A percentile compares a stretch with the other conserved stretches of the same genome.
Evolutionary conservation across 2,329 filamentous ascomycete genomes (phyloP).

Genomic region (Trichoderma sp.): DNA sequence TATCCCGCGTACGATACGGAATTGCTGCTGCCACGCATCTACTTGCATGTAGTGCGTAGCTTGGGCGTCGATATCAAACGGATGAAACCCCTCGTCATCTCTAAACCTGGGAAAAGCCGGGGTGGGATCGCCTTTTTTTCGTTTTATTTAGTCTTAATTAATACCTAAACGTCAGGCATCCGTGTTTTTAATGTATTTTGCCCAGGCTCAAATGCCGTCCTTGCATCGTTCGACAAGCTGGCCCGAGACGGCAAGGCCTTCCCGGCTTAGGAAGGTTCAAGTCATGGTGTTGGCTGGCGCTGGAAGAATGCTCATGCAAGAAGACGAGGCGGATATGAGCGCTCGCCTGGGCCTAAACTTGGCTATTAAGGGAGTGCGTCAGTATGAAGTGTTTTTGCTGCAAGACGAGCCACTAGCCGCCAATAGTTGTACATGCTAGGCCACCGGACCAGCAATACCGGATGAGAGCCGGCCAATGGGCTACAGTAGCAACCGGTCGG

Average conservation of each 20-base stretch:
- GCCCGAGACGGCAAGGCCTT: conserved; percentile 5
- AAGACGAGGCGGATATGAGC: not conserved
- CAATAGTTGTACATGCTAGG: not conserved
- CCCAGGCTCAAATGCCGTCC: not conserved
- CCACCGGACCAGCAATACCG: not conserved
- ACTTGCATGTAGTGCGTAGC: not conserved
- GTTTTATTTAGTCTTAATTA: not conserved
- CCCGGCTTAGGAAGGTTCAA: conserved; percentile 6
- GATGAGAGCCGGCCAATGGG: conserved; percentile 1
- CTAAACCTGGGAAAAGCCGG: not conserved
- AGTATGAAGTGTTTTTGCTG: conserved; percentile 13
- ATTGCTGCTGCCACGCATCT: not conserved
- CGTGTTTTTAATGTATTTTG: not conserved
- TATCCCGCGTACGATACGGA: not conserved
- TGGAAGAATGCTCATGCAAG: conserved; percentile 8
- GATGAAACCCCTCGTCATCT: not conserved
- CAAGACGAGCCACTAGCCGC: conserved; percentile 5
- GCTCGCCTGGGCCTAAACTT: not conserved
- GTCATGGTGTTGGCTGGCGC: conserved; percentile 13
- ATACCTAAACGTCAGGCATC: not conserved
- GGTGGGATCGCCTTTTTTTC: not conserved
- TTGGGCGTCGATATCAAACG: not conserved
- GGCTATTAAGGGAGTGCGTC: conserved; percentile 5
- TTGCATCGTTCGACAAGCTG: conserved; percentile 1
- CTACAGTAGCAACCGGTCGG: not conserved